Evolutionary conservation across 345 rosid species (phyloP).

Genomic region (Salix suchowensis): DNA sequence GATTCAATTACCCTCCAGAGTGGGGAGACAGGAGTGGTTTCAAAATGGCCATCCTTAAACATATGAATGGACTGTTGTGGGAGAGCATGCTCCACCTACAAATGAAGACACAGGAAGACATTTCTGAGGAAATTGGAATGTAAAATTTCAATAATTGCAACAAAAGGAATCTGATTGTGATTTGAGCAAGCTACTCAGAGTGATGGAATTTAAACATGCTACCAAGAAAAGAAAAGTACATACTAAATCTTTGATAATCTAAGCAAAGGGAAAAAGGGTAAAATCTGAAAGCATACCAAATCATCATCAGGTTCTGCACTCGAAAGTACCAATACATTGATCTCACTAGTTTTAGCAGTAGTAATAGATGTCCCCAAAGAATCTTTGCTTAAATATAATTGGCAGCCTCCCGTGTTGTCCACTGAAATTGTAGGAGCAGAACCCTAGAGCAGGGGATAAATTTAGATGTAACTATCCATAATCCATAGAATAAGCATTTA

Average conservation of each 20-base stretch:
- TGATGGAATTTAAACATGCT: background rate
- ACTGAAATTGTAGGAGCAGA: constrained; percentile 92
- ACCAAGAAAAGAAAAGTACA: background rate
- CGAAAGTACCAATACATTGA: constrained; percentile 86
- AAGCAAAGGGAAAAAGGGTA: background rate
- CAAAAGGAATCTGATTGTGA: background rate
- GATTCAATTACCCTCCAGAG: constrained; percentile 65
- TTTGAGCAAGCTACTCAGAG: background rate
- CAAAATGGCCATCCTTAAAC: constrained; percentile 64
- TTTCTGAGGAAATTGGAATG: background rate
- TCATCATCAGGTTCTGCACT: constrained; percentile 61
- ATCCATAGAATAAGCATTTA: background rate
- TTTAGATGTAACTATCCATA: constrained; percentile 8
- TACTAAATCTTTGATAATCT: background rate
- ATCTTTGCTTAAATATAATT: constrained; percentile 75
- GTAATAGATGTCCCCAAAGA: constrained; percentile 70
- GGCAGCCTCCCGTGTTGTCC: constrained; percentile 89
- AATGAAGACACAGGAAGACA: background rate
- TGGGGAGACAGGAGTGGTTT: constrained; percentile 86
- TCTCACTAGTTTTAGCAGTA: constrained; percentile 92
- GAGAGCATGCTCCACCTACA: constrained; percentile 81
- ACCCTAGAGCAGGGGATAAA: constrained; percentile 47
- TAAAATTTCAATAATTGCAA: background rate
- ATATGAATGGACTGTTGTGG: constrained; percentile 77
- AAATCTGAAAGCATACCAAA: constrained; percentile 52